A percentile compares a stretch with the other conserved stretches of the same genome.
phyloP scores from a whole-genome alignment of 2,329 filamentous ascomycete species.

The Ophiostoma ips region DNA sequence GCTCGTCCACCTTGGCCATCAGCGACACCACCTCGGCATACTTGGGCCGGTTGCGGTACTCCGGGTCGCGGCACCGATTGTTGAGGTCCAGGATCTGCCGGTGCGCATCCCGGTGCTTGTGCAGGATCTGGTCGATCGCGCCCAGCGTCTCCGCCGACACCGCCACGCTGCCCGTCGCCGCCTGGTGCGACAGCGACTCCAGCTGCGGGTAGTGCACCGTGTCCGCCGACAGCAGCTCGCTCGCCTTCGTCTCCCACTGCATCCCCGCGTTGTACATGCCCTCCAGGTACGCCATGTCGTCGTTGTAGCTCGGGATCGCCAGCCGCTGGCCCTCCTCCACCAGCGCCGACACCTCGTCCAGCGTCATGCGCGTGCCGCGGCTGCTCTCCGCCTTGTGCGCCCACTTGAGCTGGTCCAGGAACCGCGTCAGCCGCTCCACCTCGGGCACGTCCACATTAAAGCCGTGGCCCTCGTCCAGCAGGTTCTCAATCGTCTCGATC shows the following conservation, averaged over 20 bases:
- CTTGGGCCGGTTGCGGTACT: constrained; percentile 67
- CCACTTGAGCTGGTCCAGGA: constrained; percentile 81
- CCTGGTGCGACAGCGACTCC: constrained; percentile 79
- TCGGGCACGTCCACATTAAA: constrained; percentile 91
- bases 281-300: constrained; percentile 53
- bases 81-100: constrained; percentile 73
- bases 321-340: constrained; percentile 66
- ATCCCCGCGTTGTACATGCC: constrained; percentile 66
- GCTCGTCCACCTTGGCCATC: constrained; percentile 70
- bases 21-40: constrained; percentile 86
- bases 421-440: constrained; percentile 64
- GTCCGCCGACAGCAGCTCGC: constrained; percentile 85
- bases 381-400: constrained; percentile 58
- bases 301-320: constrained; percentile 65
- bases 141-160: constrained; percentile 70
- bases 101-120: constrained; percentile 91
- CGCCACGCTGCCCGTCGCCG: constrained; percentile 53
- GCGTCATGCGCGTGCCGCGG: constrained; percentile 50
- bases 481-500: constrained; percentile 67
- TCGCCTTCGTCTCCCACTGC: constrained; percentile 84
- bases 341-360: constrained; percentile 66
- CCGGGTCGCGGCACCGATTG: constrained; percentile 58
- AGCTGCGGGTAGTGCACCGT: constrained; percentile 87
- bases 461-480: constrained; percentile 75
- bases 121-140: constrained; percentile 78